Base-by-base conservation (phyloP, 1,139 yeast genomes). In the Meyerozyma sp. region DNA sequence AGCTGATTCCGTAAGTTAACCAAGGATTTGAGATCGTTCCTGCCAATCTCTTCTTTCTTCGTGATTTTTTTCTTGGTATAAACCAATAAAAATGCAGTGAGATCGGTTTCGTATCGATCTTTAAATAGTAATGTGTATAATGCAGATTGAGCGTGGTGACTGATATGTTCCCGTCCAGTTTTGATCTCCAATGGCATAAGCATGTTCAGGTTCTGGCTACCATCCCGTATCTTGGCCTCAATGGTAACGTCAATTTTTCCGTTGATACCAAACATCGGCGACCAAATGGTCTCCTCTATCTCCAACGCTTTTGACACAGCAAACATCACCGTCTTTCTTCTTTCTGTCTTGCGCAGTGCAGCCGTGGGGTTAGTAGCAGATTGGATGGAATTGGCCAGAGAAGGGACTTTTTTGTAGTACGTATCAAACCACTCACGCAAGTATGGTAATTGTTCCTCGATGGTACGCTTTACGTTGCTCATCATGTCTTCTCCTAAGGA, bases 161-260 rank as follows among this genome's bases (percentile, higher is more conserved):
- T 65, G 10, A 84, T 60, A 42, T 81, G 72, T 42, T 78, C 79
- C 34, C 73, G 65, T 0, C 98, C 96, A 0, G 98, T 88, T 59
- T 93, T 93, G 46, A 93, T 81, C 61, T 93, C 99, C 66, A 94
- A 67, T 0, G 98, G 98, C 1, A 82, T 75, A 21, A 88, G 71
- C 46, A 58, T 72, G 18, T 69, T 73, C 7, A 77, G 78, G 4
- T 46, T 50, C 28, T 45, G 36, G 8, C 43, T 40, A 5, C 52
- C 50, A 5, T 67, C 65, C 27, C 58, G 51, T 5, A 76, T 54
- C 28, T 68, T 62, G 0, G 86, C 85, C 52, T 85, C 86, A 1
- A 90, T 75, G 0, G 96, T 87, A 1, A 84, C 96, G 65, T 93
- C 99, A 13, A 91, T 80, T 55, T 84, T 79, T 1, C 99, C 99